Evolutionary conservation across 2,329 filamentous ascomycete species (phyloP), one percentile per base, ranked within the genome.

Genomic region (Xylariales sp.): DNA sequence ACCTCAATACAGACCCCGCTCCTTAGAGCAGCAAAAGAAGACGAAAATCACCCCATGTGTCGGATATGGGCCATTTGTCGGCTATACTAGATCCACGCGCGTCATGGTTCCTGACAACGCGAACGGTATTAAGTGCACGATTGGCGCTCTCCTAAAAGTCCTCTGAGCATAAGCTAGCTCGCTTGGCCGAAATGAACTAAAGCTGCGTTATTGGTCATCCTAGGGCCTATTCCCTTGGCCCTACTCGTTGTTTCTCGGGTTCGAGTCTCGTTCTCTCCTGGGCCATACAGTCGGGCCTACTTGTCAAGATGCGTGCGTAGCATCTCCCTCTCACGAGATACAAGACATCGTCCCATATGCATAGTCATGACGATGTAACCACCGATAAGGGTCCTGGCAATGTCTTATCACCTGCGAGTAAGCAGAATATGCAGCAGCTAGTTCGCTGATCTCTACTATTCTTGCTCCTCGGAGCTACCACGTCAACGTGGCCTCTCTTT

Each of bases 371-470:
- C 43, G 18, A 49, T 49, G 16, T n/a, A 4, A 18, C n/a, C n/a
- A 3, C 16, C n/a, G n/a, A 8, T 34, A 23, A 54, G 16, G 4
- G 18, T 7, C 34, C 23, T 41, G 14, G 34, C 34, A 54, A 54
- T 7, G 9, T 9, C n/a, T n/a, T 41, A 23, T 41, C 10, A 2
- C 34, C 10, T 28, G n/a, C 23, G 52, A 10, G 30, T 50, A 16
- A 52, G 48, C 12, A 43, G 32, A 6, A 34, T 49, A 52, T 43
- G 39, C 16, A 43, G 30, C 39, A 53, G 18, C 39, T 45, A 34
- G 32, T 41, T 16, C 41, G 23, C 57, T 56, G 34, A 50, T 55
- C 57, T 57, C 45, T 39, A 18, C 30, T 34, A 50, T 45, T 16
- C 41, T 12, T 1, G 28, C 4, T 41, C 16, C 30, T 39, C n/a